Evolutionary conservation across 1,139 yeast species (phyloP), one percentile per base, ranked within the genome.

Genomic region (Candida smagusa): DNA sequence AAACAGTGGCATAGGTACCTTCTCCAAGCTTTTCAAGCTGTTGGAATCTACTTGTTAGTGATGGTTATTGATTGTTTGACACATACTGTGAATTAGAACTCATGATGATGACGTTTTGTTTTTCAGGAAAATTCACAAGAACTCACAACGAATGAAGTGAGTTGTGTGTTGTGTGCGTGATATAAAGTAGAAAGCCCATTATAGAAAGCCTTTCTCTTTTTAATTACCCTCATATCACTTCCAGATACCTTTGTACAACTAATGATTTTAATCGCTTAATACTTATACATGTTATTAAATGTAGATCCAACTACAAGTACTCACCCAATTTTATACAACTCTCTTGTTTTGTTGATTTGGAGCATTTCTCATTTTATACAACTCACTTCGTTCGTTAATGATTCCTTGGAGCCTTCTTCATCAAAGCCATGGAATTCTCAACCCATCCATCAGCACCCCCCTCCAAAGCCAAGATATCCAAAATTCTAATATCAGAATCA

Each of bases 1-100:
- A 92, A 22, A 92, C 98, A 6, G 97, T 92, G 40, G 98, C 98
- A 69, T 92, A 92, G 2, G 98, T 92, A 42, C 98, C 98, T 62
- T 90, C 97, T 30, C 97, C 97, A 41, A 90, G 75, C 66, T 90
- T 90, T 63, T 90, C 97, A 46, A 92, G 79, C 55, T 72, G 77
- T 48, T 70, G 76, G 50, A 71, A 71, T 52, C 72, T 66, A 45
- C 6, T 9, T 25, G 31, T 35, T 39, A 30, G 33, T 24, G 28
- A 12, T 22, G 12, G 34, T n/a, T 24, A 6, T 8, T 7, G 13
- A n/a, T 9, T 22, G 13, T 9, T 9, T 9, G 8, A 7, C 37
- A 58, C 62, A 34, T 58, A 58, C 62, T 58, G 63, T 36, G 63
- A 58, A 32, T 61, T 56, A 26, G 61, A 55, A 13, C 61, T 58